These are phyloP conservation scores for Candida nemodendra DNA, from an alignment of 805 yeast species.

Conservation along the genomic window DNA sequence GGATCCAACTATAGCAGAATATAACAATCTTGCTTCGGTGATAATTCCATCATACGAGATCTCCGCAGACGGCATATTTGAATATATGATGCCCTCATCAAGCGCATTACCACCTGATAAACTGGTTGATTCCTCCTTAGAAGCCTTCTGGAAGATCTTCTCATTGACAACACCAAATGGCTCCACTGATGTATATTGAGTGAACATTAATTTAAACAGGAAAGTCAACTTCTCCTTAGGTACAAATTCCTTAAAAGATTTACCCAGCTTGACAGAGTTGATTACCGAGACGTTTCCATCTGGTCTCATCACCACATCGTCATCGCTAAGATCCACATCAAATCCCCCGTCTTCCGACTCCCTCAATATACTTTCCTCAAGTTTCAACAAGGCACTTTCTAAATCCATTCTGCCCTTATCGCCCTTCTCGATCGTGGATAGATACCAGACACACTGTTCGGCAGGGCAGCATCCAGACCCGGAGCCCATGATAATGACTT, in stretches of 20 bases:
- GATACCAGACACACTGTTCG: slow-evolving; percentile 90
- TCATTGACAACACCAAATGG: slow-evolving; percentile 53
- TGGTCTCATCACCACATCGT: slow-evolving; percentile 50
- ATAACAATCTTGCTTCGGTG: slow-evolving; percentile 73
- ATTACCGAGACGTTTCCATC: slow-evolving; percentile 64
- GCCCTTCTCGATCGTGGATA: slow-evolving; percentile 72
- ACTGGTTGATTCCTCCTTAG: slow-evolving; percentile 10
- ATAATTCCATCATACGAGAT: slow-evolving; percentile 89
- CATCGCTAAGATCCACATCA: slow-evolving; percentile 50
- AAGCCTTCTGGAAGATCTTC: slow-evolving; percentile 36
- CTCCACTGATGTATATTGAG: slow-evolving; percentile 56
- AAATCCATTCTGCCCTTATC: slow-evolving; percentile 72
- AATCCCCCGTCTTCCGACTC: slow-evolving; percentile 66
- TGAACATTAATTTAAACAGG: slow-evolving; percentile 58
- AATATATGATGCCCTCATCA: slow-evolving; percentile 48
- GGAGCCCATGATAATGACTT: slow-evolving; percentile 82
- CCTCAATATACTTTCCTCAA: slow-evolving; percentile 77
- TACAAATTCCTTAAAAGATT: slow-evolving; percentile 78
- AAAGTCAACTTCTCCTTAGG: slow-evolving; percentile 71
- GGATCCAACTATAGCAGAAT: slow-evolving; percentile 80
- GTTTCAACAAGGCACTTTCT: slow-evolving; percentile 73
- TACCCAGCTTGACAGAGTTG: slow-evolving; percentile 82
- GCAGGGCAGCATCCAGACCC: slow-evolving; percentile 83
- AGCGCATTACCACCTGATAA: slow-evolving; percentile 35
- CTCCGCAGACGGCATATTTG: slow-evolving; percentile 75